Base-by-base conservation (phyloP, 2,329 filamentous ascomycete species). In the Knufia fluminis region DNA sequence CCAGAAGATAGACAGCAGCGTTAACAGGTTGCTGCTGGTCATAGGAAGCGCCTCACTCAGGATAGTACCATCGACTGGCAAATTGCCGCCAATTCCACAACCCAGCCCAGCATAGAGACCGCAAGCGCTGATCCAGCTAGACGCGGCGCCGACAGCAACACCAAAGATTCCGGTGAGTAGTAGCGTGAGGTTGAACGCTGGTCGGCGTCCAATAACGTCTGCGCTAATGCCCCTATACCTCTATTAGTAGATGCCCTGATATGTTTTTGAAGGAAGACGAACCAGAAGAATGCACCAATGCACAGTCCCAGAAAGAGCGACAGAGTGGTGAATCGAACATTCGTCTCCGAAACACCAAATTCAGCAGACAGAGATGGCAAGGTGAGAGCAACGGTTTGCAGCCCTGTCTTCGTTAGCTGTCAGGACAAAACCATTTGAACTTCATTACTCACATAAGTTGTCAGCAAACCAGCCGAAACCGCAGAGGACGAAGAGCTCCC, bases 1-100 rank as follows among this genome's bases (percentile, higher is more conserved):
- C 87, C 88, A 94, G 83, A 86, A 92, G 6, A 88, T 78, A 4
- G 84, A 88, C n/a, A 94, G 72, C 43, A 91, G 72, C 0, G 86
- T 91, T 23, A 91, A 70, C 14, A 91, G 74, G 24, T 80, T 79
- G 54, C 80, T 81, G 9, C 79, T 83, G 0, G 81, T 78, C 51
- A 83, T 82, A 0, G 87, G 88, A 1, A 94, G 68, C 55, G 91
- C 91, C 60, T 94, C 87, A 38, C 94, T 73, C 63, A 94, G 91
- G 1, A 92, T 70, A 0, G 86, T 83, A 24, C 85, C 63, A 86
- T 61, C 66, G 48, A 65, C 56, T 24, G 52, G 53, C 10, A 52
- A 22, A 40, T 56, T 56, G 12, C 54, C 54, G 12, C 54, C 54
- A 16, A 48, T 50, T 9, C 53, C 52, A 10, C 42, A 45, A n/a